Conservation (phyloP, 164 flowering plant species). For the Chloranthus sessilifolius region DNA sequence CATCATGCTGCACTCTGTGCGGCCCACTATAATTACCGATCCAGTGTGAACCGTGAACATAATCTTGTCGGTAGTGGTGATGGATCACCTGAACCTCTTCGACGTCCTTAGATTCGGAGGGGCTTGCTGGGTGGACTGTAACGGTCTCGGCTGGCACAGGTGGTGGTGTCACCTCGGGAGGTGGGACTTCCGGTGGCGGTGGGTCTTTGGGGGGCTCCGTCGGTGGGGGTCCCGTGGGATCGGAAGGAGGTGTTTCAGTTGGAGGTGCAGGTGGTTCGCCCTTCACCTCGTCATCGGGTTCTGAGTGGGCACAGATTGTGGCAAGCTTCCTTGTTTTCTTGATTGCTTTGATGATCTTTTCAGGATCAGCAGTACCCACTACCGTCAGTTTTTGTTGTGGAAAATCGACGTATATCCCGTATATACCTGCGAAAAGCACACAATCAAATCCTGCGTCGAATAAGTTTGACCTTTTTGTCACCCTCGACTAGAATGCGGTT, state of each 20-base stretch:
- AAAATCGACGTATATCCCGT: conserved; percentile 54
- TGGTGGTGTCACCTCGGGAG: conserved; percentile 28
- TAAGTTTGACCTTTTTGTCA: no score
- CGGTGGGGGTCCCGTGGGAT: conserved; percentile 4
- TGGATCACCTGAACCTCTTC: conserved; percentile 57
- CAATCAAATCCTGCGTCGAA: no score
- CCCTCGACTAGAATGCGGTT: no score
- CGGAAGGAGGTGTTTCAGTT: conserved; percentile 24
- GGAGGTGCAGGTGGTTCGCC: conserved; percentile 40
- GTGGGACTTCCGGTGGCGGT: conserved; percentile 36
- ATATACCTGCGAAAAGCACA: conserved; percentile 55
- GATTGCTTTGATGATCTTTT: conserved; percentile 71
- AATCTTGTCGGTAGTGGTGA: conserved; percentile 53
- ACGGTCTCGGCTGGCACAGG: conserved; percentile 22
- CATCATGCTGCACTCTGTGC: conserved; percentile 29
- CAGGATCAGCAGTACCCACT: conserved; percentile 85
- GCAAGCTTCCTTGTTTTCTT: conserved; percentile 77
- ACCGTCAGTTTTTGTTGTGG: conserved; percentile 81
- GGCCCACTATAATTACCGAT: conserved; percentile 21
- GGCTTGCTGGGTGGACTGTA: conserved; percentile 18
- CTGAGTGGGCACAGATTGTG: conserved; percentile 62
- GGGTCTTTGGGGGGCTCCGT: conserved; percentile 18
- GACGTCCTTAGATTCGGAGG: conserved; percentile 37
- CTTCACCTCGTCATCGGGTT: conserved; percentile 24
- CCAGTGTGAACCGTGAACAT: conserved; percentile 23